Conservation (phyloP, 2,329 filamentous ascomycete species). For the Diaporthe sp. region DNA sequence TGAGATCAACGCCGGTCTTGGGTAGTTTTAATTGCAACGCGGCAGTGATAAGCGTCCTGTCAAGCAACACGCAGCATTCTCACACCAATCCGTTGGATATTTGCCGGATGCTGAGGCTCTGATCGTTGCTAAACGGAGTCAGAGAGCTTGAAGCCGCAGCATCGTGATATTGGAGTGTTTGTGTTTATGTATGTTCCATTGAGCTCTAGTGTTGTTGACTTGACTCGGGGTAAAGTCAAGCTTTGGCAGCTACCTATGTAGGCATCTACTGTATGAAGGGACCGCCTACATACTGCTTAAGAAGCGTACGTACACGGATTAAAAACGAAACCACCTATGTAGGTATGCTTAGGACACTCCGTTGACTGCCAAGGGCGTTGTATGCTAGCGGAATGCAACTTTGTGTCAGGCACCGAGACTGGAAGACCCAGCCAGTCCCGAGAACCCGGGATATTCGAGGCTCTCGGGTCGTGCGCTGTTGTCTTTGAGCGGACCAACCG, state of each 20-base stretch:
- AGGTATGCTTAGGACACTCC: not conserved
- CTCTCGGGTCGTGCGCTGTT: not conserved
- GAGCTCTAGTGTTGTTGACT: not conserved
- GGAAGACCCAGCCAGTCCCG: not conserved
- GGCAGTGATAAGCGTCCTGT: not conserved
- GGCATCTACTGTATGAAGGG: too few species aligned
- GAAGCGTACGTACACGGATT: too few species aligned
- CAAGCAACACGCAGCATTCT: not conserved
- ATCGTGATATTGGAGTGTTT: not conserved
- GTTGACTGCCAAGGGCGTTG: not conserved
- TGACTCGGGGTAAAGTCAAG: not conserved
- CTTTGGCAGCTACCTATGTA: not conserved
- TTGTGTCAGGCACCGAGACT: not conserved
- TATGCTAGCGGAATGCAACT: not conserved
- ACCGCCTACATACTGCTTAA: too few species aligned
- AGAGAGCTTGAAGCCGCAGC: not conserved
- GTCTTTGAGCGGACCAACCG: not conserved
- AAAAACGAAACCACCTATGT: too few species aligned
- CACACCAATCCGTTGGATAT: not conserved
- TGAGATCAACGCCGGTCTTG: not conserved
- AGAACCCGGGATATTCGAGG: not conserved
- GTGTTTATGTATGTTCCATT: not conserved
- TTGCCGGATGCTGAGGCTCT: not conserved
- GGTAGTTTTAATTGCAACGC: not conserved
- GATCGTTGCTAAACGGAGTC: not conserved